Conservation (phyloP, 306 rosid genomes). For the Fragaria iinumae region DNA sequence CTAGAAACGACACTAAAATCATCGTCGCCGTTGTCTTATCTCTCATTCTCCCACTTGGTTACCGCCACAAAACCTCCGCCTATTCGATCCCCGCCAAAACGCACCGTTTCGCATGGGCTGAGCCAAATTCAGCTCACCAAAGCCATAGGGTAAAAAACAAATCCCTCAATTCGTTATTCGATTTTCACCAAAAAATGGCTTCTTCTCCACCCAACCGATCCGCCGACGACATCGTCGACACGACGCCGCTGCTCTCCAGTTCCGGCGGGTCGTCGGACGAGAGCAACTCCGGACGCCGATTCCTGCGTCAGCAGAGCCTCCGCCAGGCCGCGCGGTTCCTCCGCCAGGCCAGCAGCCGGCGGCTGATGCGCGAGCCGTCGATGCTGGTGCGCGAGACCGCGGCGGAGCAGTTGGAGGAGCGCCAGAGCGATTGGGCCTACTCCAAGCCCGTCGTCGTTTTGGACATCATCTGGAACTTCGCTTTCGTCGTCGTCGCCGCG, state of each 20-base stretch:
- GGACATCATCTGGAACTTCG: slow-evolving; percentile 82
- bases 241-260: slow-evolving; percentile 61
- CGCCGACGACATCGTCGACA: slow-evolving; percentile 65
- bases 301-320: slow-evolving; percentile 67
- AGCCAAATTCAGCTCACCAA: slow-evolving; percentile 7
- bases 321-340: slow-evolving; percentile 89
- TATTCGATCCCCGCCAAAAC: not conserved
- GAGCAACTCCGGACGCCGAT: slow-evolving; percentile 49
- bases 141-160: not conserved
- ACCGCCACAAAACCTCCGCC: slow-evolving; percentile 15
- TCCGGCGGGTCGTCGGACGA: slow-evolving; percentile 56
- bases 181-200: slow-evolving; percentile 35
- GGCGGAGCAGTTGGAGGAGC: slow-evolving; percentile 91
- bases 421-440: slow-evolving; percentile 98
- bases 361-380: slow-evolving; percentile 93
- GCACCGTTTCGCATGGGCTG: slow-evolving; percentile 12
- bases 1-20: not conserved
- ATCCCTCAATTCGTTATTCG: not conserved
- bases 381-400: slow-evolving; percentile 86
- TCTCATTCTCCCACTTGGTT: not conserved
- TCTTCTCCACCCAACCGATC: slow-evolving; percentile 59
- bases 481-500: slow-evolving; percentile 66
- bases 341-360: slow-evolving; percentile 80
- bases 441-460: slow-evolving; percentile 89
- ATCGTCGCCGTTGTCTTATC: slow-evolving; percentile 8